Conservation (phyloP, 768 basidiomycete species). For the Amyloporia xantha region DNA sequence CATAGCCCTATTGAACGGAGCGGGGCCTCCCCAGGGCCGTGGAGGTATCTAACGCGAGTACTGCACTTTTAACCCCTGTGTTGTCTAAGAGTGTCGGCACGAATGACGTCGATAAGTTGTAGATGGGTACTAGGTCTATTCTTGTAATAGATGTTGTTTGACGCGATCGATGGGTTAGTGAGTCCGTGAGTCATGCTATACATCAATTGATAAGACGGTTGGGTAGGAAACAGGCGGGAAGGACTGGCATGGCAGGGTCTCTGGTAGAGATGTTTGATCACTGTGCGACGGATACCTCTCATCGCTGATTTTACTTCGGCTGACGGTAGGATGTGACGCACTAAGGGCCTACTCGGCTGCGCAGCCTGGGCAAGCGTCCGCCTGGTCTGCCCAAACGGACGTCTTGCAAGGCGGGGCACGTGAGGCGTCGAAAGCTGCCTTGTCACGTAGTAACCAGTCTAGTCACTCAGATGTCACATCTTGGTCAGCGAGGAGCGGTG, state of each 20-base stretch:
- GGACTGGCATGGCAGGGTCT: conserved; percentile 97
- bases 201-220: no score
- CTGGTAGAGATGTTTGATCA: conserved; percentile 98
- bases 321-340: conserved; percentile 70
- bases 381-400: no score
- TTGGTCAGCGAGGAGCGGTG: no score
- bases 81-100: no score
- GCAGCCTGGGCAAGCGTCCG: conserved; percentile 88
- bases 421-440: no score
- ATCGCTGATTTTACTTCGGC: background rate
- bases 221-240: conserved; percentile 89
- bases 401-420: no score
- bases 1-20: conserved; percentile 66
- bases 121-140: conserved; percentile 90
- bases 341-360: no score
- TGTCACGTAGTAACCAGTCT: no score
- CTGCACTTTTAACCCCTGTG: background rate
- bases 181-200: background rate
- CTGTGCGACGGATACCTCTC: conserved; percentile 37
- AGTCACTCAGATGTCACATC: no score
- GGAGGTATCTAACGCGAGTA: conserved; percentile 87
- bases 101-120: background rate
- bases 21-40: conserved; percentile 65
- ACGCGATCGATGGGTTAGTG: conserved; percentile 84
- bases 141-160: conserved; percentile 83